A percentile compares a stretch with the other conserved stretches of the same genome.
Conservation (phyloP, 2,329 filamentous ascomycete species). For the Pyrenophora graminea region DNA sequence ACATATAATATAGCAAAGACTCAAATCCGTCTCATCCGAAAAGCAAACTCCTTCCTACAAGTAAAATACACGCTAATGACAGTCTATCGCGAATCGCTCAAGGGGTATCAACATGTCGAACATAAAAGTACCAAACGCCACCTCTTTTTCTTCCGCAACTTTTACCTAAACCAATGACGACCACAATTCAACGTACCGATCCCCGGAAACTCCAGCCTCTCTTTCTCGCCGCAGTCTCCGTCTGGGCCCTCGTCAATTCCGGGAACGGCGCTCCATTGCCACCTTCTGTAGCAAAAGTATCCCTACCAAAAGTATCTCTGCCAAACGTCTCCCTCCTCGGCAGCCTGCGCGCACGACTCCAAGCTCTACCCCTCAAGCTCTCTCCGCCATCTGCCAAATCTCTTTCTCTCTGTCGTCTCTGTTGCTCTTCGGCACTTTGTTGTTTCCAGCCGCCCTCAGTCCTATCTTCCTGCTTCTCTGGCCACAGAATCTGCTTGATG, state of each 20-base stretch:
- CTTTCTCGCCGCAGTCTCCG: conserved; percentile 14
- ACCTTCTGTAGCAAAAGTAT: neutral
- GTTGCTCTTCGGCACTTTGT: conserved; percentile 37
- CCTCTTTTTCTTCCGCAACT: neutral
- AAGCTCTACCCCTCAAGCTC: conserved; percentile 20
- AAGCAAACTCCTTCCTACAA: neutral
- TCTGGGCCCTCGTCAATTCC: conserved; percentile 10
- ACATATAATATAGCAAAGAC: neutral
- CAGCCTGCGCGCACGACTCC: conserved; percentile 29
- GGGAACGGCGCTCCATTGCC: neutral
- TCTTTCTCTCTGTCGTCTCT: conserved; percentile 20
- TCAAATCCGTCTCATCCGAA: neutral
- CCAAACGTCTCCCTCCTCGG: conserved; percentile 22
- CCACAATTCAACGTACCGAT: neutral
- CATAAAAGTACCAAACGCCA: neutral
- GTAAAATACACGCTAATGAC: neutral
- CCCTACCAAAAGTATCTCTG: too few relatives aligned
- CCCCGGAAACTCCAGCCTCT: conserved; percentile 26
- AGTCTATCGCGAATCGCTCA: conserved; percentile 5
- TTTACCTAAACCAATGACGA: too few relatives aligned
- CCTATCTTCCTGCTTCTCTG: conserved; percentile 69
- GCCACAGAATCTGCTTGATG: conserved; percentile 73
- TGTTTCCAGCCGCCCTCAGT: conserved; percentile 63
- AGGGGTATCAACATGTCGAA: conserved; percentile 2
- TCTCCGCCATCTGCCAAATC: conserved; percentile 25